A percentile compares a stretch with the other conserved stretches of the same genome.
Conservation (phyloP, 495 filamentous ascomycete genomes). For the Coniosporium apollinis region DNA sequence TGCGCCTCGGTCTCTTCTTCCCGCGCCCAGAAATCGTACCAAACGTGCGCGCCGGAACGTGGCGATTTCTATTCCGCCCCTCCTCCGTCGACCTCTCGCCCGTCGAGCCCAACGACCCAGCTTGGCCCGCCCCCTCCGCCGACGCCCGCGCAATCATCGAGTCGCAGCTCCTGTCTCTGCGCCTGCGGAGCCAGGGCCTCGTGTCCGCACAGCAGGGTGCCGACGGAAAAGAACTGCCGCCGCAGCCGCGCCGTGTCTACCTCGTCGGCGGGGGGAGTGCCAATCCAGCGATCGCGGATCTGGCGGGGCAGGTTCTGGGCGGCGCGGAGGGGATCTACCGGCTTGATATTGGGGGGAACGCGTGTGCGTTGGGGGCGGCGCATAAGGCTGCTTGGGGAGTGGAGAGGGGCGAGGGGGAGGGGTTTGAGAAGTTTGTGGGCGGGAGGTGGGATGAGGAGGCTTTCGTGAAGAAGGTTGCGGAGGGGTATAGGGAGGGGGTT, state of each 20-base stretch:
- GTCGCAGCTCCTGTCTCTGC: conserved; percentile 77
- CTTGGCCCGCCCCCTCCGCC: conserved; percentile 37
- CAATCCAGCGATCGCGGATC: conserved; percentile 69
- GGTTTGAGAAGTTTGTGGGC: conserved; percentile 75
- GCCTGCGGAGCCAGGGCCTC: conserved; percentile 62
- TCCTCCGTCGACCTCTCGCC: conserved; percentile 8
- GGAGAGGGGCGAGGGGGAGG: conserved; percentile 49
- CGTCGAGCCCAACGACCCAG: conserved; percentile 22
- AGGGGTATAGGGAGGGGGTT: conserved; percentile 57
- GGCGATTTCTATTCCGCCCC: conserved; percentile 55
- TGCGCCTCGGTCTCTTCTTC: conserved; percentile 84
- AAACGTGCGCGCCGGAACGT: conserved; percentile 66
- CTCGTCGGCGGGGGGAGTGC: conserved; percentile 81
- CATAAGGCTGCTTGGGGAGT: conserved; percentile 92
- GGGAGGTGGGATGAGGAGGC: conserved; percentile 70
- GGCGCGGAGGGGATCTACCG: conserved; percentile 77
- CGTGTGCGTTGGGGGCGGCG: conserved; percentile 86
- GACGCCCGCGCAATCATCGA: conserved; percentile 87
- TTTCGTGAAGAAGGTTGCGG: conserved; percentile 63
- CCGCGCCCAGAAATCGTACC: conserved; percentile 91
- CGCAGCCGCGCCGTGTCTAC: conserved; percentile 80
- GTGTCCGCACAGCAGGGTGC: conserved; percentile 35
- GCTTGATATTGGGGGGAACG: conserved; percentile 89
- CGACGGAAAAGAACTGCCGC: conserved; percentile 34
- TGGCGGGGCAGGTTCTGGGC: conserved; percentile 75